Evolutionary conservation across 1,139 yeast genomes (phyloP), one percentile per base, ranked within the genome.

Genomic region (Eremothecium cymbalariae): DNA sequence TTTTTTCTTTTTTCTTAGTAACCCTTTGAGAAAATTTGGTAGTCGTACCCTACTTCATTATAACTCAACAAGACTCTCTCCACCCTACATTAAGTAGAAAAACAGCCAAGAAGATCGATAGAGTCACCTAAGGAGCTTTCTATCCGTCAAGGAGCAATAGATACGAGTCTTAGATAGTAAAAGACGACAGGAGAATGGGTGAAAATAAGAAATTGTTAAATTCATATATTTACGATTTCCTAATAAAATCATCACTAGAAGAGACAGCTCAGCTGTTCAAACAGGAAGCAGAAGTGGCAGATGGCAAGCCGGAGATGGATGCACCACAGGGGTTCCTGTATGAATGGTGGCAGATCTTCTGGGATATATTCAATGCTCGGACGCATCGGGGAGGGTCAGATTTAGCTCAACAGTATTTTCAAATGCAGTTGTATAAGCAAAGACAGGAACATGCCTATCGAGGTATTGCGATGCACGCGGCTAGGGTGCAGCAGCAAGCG

Each of bases 341-440:
- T 48, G 96, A 86, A 55, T 88, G 97, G 96, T 88, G 96, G 96
- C 86, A 77, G 62, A 77, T 86, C 20, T 88, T 86, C 55, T 88
- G 96, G 95, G 96, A 88, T 56, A 78, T 85, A 30, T 84, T 81
- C 59, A 82, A 81, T 51, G 94, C 94, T 2, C 70, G 83, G 49
- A 77, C 74, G n/a, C 70, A 71, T 41, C 65, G 76, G 40, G 75
- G 74, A 15, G 75, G 79, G 9, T 67, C 79, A 3, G 68, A 70
- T 4, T 61, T 70, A 38, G 90, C 94, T 3, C 70, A 72, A 36
- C 82, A 79, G 50, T 85, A 82, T 58, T 75, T 75, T 49, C 85
- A 80, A 46, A 64, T 77, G 53, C 80, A 84, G 44, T 52, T 72
- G 37, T 64, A 79, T 53, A 77, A 72, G 54, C 77, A 83, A 62